Evolutionary conservation across 1,139 yeast genomes (phyloP), one percentile per base, ranked within the genome.

Genomic region (Nematodospora anomalae): DNA sequence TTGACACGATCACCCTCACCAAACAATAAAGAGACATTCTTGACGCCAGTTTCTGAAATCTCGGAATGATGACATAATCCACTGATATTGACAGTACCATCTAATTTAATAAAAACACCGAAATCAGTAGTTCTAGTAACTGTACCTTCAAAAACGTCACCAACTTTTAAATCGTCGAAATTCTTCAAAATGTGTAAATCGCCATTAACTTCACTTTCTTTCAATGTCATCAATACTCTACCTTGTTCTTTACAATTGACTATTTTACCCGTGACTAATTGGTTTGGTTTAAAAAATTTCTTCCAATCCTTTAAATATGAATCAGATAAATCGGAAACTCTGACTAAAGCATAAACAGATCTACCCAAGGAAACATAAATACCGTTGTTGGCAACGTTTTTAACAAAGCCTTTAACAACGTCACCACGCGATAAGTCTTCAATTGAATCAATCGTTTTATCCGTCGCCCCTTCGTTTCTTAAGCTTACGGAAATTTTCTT

Each of bases 51-150:
- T 50, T 90, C 97, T 13, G 97, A 83, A 41, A 92, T 83, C 60
- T 92, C 84, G 26, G 92, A 74, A 44, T 75, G 82, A 58, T 92
- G 97, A 51, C 96, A 90, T 48, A 92, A 74, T 39, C 97, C 98
- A 52, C 84, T 79, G 38, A 89, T 73, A 50, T 80, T 79, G 36
- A 77, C 67, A 30, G 94, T 81, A 35, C 85, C 87, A 51, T 83
- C 88, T 41, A 92, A 69, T 46, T 77, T 80, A 32, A 92, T 84
- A 56, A 92, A 90, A 4, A 89, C 95, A 64, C 98, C 98, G 55
- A 81, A 92, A 37, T 87, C 95, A 33, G 90, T 81, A 13, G 83
- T 87, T 42, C 76, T 76, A 55, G 80, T 83, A 35, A 86, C 80
- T n/a, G 80, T 67, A 55, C 97, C 98, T 55, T 84, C 92, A 49